Base-by-base conservation (phyloP, 2,329 filamentous ascomycete genomes). In the Aureobasidium melanogenum region DNA sequence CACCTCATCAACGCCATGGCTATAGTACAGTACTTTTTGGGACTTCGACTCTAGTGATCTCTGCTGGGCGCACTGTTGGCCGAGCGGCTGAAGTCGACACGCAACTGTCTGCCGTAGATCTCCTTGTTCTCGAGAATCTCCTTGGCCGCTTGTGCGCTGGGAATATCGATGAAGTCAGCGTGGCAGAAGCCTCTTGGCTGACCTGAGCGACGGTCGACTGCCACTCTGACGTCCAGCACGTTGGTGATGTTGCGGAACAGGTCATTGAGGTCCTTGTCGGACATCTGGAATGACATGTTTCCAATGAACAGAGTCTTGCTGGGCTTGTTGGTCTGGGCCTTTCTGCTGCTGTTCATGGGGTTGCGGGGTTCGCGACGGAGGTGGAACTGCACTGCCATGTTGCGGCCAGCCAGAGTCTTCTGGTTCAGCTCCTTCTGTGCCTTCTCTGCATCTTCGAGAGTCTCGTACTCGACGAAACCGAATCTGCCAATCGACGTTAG, bases 261-360 rank as follows among this genome's bases (percentile, higher is more conserved):
- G 58, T 85, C 80, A 75, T 92, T 91, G 59, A 96, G 79, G 69
- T 96, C 91, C 59, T 84, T 83, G 70, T 96, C 91, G 9, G 88
- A 88, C 77, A 92, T 88, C 75, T 95, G 88, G 71, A 88, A 94
- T 12, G 89, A 86, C 75, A 96, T 84, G 77, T 94, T 94, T 66
- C 91, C 90, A 67, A 96, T 83, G 78, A 88, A 96, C 36, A 96
- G 76, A 1, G 86, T 89, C 69, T 81, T 84, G 56, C 82, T 82
- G 3, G 86, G 85, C 5, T 55, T 55, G 46, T 14, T 55, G 28
- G 24, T 12, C 14, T 24, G 43, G 5, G 5, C 10, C 8, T 9
- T 39, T n/a, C 14, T 10, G n/a, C 6, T 19, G n/a, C n/a, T 22
- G 15, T 19, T 50, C 41, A 44, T 63, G 62, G 38, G 34, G 50